Evolutionary conservation across 2,329 filamentous ascomycete species (phyloP).

Genomic region (Ustilaginoidea virens): DNA sequence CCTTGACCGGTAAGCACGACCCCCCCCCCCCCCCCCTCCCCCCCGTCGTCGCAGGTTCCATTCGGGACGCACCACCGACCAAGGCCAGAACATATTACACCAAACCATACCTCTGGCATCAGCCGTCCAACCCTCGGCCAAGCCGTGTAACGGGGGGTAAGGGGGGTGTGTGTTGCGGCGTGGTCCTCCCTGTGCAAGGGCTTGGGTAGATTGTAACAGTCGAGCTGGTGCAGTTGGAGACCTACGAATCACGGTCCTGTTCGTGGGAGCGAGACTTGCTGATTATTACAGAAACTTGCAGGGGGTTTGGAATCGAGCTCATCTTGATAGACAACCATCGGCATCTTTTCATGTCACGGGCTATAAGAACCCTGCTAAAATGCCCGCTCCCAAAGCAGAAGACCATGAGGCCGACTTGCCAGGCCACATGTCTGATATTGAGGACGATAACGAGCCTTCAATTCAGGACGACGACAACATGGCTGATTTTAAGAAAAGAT

Average conservation of each 20-base stretch:
- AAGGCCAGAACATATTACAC: constrained; percentile 16
- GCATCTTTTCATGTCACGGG: neutral
- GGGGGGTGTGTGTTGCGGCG: constrained; percentile 16
- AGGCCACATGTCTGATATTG: constrained; percentile 43
- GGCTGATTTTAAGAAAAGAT: constrained; percentile 47
- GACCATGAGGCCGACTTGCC: constrained; percentile 39
- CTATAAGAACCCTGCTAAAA: constrained; percentile 37
- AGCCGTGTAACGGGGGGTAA: constrained; percentile 16
- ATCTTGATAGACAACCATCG: constrained; percentile 1
- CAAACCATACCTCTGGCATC: constrained; percentile 11
- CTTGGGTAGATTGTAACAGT: constrained; percentile 9
- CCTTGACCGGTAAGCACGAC: constrained; percentile 1
- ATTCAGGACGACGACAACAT: constrained; percentile 34
- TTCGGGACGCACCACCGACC: constrained; percentile 1
- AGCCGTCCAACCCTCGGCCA: constrained; percentile 11
- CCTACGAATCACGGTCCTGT: constrained; percentile 13
- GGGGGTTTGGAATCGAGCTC: constrained; percentile 1
- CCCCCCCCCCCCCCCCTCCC: neutral
- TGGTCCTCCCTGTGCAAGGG: constrained; percentile 17
- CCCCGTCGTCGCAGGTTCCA: too few relatives aligned
- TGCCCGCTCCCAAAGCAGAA: constrained; percentile 36
- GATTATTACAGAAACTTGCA: constrained; percentile 2
- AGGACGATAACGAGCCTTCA: constrained; percentile 35
- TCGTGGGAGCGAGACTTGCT: constrained; percentile 7
- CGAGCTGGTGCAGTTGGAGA: constrained; percentile 1